A percentile compares a stretch with the other conserved stretches of the same genome.
phyloP scores from a whole-genome alignment of 768 basidiomycete genomes.

The Lyophyllum shimeji region DNA sequence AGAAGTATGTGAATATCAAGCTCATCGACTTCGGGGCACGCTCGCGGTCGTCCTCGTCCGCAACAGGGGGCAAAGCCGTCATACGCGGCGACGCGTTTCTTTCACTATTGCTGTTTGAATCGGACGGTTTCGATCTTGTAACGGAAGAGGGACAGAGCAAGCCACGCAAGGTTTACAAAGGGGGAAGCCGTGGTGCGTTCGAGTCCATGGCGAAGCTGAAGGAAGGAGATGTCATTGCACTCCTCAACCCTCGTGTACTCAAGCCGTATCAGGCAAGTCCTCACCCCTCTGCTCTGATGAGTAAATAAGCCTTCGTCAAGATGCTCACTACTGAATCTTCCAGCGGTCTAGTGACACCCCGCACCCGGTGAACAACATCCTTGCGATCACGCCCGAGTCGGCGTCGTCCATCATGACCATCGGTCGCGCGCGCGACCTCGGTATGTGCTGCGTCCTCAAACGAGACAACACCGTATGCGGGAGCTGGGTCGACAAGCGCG shows the following conservation, averaged over 20 bases:
- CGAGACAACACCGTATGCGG: constrained; percentile 81
- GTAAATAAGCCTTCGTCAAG: not conserved
- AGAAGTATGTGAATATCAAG: constrained; percentile 85
- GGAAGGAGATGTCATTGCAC: constrained; percentile 87
- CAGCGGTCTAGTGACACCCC: constrained; percentile 55
- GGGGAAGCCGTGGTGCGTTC: constrained; percentile 91
- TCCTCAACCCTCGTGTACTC: constrained; percentile 85
- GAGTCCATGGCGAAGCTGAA: constrained; percentile 83
- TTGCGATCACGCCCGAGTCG: constrained; percentile 85
- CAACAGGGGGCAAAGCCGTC: constrained; percentile 52
- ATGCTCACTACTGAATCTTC: not conserved
- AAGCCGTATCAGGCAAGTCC: constrained; percentile 80
- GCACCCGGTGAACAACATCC: constrained; percentile 77
- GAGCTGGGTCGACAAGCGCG: constrained; percentile 89
- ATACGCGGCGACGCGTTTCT: constrained; percentile 84
- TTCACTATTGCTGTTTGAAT: constrained; percentile 84
- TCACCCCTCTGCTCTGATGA: not conserved
- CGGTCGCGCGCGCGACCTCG: constrained; percentile 84
- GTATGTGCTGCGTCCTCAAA: constrained; percentile 76
- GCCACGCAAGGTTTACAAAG: constrained; percentile 69
- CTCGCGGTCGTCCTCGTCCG: constrained; percentile 49
- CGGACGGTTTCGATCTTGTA: constrained; percentile 67
- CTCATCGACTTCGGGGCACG: constrained; percentile 78
- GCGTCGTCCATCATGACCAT: constrained; percentile 80
- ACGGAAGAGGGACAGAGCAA: constrained; percentile 49